A percentile compares a stretch with the other conserved stretches of the same genome.
phyloP scores from a whole-genome alignment of 2,329 filamentous ascomycete genomes.

The Lachnellula suecica region DNA sequence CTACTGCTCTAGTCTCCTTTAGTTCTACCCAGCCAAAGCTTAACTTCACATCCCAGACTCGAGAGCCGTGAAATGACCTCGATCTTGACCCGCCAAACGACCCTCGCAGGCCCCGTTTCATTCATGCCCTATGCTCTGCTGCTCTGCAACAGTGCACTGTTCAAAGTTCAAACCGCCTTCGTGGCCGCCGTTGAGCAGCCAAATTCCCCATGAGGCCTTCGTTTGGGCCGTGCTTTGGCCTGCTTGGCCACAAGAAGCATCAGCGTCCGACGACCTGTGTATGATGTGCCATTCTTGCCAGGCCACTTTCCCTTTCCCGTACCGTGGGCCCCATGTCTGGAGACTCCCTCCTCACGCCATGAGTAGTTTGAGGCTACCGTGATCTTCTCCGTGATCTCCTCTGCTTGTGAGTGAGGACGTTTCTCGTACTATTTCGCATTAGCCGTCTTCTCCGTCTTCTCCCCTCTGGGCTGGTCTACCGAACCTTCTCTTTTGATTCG shows the following conservation, averaged over 20 bases:
- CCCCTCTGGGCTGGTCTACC: conserved; percentile 1
- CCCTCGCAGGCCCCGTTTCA: conserved; percentile 14
- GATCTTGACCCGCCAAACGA: conserved; percentile 5
- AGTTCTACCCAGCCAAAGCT: neutral
- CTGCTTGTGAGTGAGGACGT: neutral
- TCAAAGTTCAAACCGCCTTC: too few relatives aligned
- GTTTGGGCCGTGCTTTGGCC: conserved; percentile 1
- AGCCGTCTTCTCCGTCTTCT: conserved; percentile 6
- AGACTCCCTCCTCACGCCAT: conserved; percentile 19
- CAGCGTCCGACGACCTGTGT: conserved; percentile 13
- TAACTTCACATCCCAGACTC: neutral
- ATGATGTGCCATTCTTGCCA: too few relatives aligned
- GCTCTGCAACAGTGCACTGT: neutral
- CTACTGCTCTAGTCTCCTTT: neutral
- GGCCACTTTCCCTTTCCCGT: conserved; percentile 9
- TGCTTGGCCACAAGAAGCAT: neutral
- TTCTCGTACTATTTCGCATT: conserved; percentile 18
- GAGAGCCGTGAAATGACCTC: conserved; percentile 11
- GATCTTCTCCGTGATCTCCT: conserved; percentile 7
- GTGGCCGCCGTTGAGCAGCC: too few relatives aligned
- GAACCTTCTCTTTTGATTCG: conserved; percentile 8
- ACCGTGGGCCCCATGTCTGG: conserved; percentile 11
- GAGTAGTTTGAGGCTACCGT: conserved; percentile 18
- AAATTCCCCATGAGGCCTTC: neutral
- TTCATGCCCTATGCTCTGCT: conserved; percentile 11